These are phyloP conservation scores for Cladosporium cucumerinum DNA, from an alignment of 2,329 filamentous ascomycete species.

Conservation along the genomic window DNA sequence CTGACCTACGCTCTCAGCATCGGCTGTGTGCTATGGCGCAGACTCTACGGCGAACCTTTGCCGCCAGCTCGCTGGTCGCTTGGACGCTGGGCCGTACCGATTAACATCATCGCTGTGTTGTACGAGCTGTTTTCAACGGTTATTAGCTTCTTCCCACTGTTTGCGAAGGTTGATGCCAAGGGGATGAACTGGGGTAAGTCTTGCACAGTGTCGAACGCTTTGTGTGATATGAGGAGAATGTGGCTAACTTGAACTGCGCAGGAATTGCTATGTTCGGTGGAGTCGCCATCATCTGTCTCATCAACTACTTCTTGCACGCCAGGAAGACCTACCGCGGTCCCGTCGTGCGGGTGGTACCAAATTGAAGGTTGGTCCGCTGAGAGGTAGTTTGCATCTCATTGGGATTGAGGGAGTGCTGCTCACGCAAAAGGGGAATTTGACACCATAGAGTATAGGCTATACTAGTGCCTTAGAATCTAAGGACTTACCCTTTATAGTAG, in stretches of 20 bases:
- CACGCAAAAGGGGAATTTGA: neutral
- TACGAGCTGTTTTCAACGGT: constrained; percentile 25
- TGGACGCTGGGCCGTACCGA: constrained; percentile 19
- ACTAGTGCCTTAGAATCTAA: too few species aligned
- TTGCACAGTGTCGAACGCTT: constrained; percentile 9
- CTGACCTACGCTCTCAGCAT: constrained; percentile 32
- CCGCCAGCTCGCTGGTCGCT: constrained; percentile 26
- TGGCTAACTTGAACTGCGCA: constrained; percentile 14
- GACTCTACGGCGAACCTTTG: constrained; percentile 26
- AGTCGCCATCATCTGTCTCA: constrained; percentile 20
- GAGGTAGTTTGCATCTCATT: neutral
- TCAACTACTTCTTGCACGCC: constrained; percentile 21
- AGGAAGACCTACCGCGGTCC: constrained; percentile 22
- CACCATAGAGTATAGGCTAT: too few species aligned
- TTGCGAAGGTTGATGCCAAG: constrained; percentile 22
- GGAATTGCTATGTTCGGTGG: constrained; percentile 24
- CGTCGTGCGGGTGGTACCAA: constrained; percentile 16
- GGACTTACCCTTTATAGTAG: too few species aligned
- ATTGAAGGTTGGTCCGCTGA: neutral
- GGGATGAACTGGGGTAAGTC: constrained; percentile 28
- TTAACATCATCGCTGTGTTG: constrained; percentile 26
- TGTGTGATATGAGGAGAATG: constrained; percentile 12
- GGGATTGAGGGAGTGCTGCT: neutral
- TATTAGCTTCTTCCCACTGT: constrained; percentile 28
- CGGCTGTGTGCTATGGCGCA: constrained; percentile 26